Evolutionary conservation across 1,284 basidiomycete species (phyloP).

Genomic region (Apiotrichum domesticum): DNA sequence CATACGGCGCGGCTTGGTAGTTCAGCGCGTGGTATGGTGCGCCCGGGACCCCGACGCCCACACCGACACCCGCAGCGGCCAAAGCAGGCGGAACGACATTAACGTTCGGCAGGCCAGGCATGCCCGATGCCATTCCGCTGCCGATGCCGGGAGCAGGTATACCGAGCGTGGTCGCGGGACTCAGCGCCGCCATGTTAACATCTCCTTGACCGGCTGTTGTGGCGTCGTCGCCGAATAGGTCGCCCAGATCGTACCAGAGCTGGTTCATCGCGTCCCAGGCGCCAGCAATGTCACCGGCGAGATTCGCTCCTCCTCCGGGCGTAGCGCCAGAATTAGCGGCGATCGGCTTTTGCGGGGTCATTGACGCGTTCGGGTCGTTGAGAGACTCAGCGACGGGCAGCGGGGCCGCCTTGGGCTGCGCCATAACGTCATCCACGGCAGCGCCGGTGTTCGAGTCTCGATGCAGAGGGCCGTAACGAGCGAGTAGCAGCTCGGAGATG

Average conservation of each 20-base stretch:
- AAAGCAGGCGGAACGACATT: not conserved
- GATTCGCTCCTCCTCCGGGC: not conserved
- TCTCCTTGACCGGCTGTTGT: too few relatives aligned
- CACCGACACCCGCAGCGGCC: not conserved
- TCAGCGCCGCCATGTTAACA: not conserved
- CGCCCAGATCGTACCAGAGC: slow-evolving; percentile 27
- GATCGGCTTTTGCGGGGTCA: not conserved
- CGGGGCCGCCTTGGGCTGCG: not conserved
- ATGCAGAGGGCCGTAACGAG: slow-evolving; percentile 16
- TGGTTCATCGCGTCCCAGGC: slow-evolving; percentile 34
- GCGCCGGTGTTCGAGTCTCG: not conserved
- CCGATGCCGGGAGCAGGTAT: not conserved
- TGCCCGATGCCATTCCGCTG: not conserved
- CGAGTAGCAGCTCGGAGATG: slow-evolving; percentile 20
- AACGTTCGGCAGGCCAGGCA: not conserved
- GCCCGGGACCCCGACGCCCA: not conserved
- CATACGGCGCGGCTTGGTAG: not conserved
- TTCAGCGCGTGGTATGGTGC: not conserved
- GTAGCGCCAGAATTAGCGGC: not conserved
- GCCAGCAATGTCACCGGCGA: slow-evolving; percentile 9
- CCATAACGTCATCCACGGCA: not conserved
- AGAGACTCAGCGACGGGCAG: not conserved
- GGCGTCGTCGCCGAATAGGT: slow-evolving; percentile 20
- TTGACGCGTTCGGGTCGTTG: not conserved
- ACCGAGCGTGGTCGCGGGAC: not conserved